Conservation (phyloP, 2,329 filamentous ascomycete genomes). For the Gyromitra esculenta region DNA sequence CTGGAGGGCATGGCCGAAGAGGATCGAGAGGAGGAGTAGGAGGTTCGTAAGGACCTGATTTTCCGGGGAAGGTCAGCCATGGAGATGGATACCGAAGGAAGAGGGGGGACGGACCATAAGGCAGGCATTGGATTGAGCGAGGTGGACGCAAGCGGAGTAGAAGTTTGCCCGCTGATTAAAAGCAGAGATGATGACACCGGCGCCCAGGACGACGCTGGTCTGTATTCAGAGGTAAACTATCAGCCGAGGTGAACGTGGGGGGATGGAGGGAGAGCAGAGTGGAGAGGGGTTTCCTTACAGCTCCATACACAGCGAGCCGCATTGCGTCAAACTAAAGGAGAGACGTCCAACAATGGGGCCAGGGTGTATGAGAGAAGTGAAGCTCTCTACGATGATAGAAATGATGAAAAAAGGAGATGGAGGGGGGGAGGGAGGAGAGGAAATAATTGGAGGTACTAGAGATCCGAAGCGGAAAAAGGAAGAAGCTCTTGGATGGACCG, state of each 20-base stretch:
- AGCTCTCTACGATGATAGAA: slow-evolving; percentile 11
- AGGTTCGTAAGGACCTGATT: slow-evolving; percentile 87
- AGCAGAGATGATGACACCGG: slow-evolving; percentile 83
- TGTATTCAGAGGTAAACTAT: slow-evolving; percentile 60
- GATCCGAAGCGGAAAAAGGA: slow-evolving; percentile 21
- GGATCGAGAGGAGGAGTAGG: slow-evolving; percentile 80
- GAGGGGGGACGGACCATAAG: slow-evolving; percentile 73
- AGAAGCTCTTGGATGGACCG: slow-evolving; percentile 28
- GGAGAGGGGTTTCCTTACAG: slow-evolving; percentile 53
- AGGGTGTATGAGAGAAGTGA: slow-evolving; percentile 10
- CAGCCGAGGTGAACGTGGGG: slow-evolving; percentile 17
- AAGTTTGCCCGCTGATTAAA: slow-evolving; percentile 97
- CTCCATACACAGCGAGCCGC: slow-evolving; percentile 57
- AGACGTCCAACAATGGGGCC: slow-evolving; percentile 21
- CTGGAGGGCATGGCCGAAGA: slow-evolving; percentile 85
- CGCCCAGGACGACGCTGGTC: slow-evolving; percentile 85
- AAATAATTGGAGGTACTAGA: background rate
- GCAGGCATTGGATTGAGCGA: slow-evolving; percentile 95
- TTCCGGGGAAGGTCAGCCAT: slow-evolving; percentile 37
- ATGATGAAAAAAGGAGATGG: background rate
- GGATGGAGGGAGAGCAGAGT: slow-evolving; percentile 11
- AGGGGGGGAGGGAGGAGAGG: background rate
- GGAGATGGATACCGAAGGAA: slow-evolving; percentile 8
- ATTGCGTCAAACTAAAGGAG: slow-evolving; percentile 47
- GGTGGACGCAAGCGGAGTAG: slow-evolving; percentile 96